Conservation (phyloP, 2,329 filamentous ascomycete genomes). For the Nemania diffusa region DNA sequence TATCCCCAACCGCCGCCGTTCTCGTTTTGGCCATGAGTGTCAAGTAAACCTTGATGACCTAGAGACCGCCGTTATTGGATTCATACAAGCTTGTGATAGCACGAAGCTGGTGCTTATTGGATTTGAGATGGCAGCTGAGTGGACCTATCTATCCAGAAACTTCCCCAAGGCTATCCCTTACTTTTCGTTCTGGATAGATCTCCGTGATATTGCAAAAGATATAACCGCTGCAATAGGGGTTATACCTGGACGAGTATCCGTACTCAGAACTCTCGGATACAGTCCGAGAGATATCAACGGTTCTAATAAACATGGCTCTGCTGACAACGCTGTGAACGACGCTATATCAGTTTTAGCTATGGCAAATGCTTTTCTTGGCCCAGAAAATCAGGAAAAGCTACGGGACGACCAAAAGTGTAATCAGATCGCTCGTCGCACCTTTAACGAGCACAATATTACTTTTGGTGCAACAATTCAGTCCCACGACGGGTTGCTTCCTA, state of each 20-base stretch:
- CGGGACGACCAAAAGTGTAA: constrained; percentile 7
- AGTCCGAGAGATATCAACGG: constrained; percentile 16
- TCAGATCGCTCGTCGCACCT: constrained; percentile 4
- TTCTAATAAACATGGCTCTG: constrained; percentile 4
- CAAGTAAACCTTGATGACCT: constrained; percentile 15
- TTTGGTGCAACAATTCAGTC: constrained; percentile 16
- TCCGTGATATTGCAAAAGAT: constrained; percentile 24
- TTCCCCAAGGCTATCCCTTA: constrained; percentile 16
- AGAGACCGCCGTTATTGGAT: constrained; percentile 8
- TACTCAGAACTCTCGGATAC: constrained; percentile 16
- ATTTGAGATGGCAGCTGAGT: constrained; percentile 26
- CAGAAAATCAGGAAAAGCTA: constrained; percentile 16
- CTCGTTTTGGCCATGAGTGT: constrained; percentile 7
- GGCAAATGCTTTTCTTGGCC: background rate
- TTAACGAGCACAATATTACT: background rate
- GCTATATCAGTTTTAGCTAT: constrained; percentile 16
- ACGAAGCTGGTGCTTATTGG: constrained; percentile 19
- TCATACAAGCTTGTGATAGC: constrained; percentile 9
- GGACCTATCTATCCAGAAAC: constrained; percentile 12
- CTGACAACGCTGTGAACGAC: constrained; percentile 10
- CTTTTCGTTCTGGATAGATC: constrained; percentile 23
- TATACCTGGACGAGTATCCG: constrained; percentile 9
- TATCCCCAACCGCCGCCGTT: constrained; percentile 17
- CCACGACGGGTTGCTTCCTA: constrained; percentile 7
- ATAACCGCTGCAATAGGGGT: constrained; percentile 2